Base-by-base conservation (phyloP, 1,284 basidiomycete genomes). In the Pseudozyma hubeiensis region DNA sequence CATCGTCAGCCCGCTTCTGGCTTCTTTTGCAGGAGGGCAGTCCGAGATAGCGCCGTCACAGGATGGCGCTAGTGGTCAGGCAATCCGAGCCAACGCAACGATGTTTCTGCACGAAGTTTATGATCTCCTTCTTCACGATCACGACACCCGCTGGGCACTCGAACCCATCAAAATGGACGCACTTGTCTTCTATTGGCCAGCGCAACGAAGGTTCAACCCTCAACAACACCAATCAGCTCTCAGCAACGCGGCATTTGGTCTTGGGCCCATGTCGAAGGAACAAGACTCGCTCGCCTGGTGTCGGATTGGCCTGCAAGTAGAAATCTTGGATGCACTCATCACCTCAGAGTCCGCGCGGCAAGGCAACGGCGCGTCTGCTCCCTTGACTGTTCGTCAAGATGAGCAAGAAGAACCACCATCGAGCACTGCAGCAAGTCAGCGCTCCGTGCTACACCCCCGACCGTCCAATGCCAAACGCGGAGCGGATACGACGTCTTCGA, bases 91-190 rank as follows among this genome's bases (percentile, higher is more conserved):
- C 10, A 61, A 69, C 7, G 45, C 61, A 2, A 13, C 31, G 17
- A 30, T 17, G 10, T 56, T 64, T 17, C 53, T 69, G 6, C 45
- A 60, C 17, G 39, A 33, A 17, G 40, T 55, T 19, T 41, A 69
- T 39, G 49, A 69, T 1, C 29, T 53, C 40, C 52, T 69, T 17
- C 53, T 69, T 13, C 44, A 49, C 30, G 66, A 69, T 37, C 61
- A 61, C 16, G 61, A 69, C 30, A 60, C 55, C 24, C 60, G 66
- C 14, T 64, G 66, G 66, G 66, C 60, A 1, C 57, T 69, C 43
- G 66, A 69, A 17, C 60, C 61, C 0, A 11, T 69, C 47, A 49
- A 35, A 16, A 17, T 69, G 29, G 66, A 69, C 24, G 52, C 60
- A 3, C 49, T 64, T 9, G 35, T 56, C 10, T 64, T 69, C 34